Base-by-base conservation (phyloP, 768 basidiomycete species). In the Calvatia gigantea region DNA sequence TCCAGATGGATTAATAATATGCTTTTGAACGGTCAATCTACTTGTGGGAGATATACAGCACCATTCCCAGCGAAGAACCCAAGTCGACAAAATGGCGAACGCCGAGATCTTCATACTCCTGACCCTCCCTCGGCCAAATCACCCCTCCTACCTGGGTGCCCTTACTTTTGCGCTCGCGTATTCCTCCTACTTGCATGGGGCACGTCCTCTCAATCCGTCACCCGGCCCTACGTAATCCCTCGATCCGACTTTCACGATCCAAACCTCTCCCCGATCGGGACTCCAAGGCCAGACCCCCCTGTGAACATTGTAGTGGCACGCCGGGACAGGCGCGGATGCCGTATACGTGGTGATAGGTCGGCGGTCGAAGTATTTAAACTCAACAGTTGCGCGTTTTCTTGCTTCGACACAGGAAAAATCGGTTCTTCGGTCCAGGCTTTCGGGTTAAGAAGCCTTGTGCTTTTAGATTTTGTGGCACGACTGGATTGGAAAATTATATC, bases 151-250 rank as follows among this genome's bases (percentile, higher is more conserved):
- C 31, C 54, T 31, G 25, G 54, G 54, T 21, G 48, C 45, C 41
- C 54, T 38, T 14, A 46, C 54, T 58, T 74, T 78, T 39, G 65
- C 83, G 61, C 80, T 80, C 67, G 81, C 79, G 60, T 84, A 83
- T 63, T n/a, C n/a, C n/a, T 89, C 87, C 82, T 85, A 88, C 52
- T 81, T 79, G 57, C 85, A 87, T 14, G 78, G 80, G 19, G 83
- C 74, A 4, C 76, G 73, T 28, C 84, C 87, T 25, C 54, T 57
- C 27, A 61, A 52, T 44, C 58, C 58, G 19, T 61, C 63, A 9
- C 39, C 52, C 15, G 45, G 25, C 1, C 52, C 58, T n/a, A 46
- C 55, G 17, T 51, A 43, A 43, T 55, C 62, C 32, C 74, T 67
- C 79, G 81, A 84, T 23, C 76, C 73, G 14, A 86, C 69, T 53